Percentiles rank a stretch among this genome's conserved stretches.
These are phyloP conservation scores for Russula abietina DNA, from an alignment of 768 basidiomycete genomes.

Conservation along the genomic window DNA sequence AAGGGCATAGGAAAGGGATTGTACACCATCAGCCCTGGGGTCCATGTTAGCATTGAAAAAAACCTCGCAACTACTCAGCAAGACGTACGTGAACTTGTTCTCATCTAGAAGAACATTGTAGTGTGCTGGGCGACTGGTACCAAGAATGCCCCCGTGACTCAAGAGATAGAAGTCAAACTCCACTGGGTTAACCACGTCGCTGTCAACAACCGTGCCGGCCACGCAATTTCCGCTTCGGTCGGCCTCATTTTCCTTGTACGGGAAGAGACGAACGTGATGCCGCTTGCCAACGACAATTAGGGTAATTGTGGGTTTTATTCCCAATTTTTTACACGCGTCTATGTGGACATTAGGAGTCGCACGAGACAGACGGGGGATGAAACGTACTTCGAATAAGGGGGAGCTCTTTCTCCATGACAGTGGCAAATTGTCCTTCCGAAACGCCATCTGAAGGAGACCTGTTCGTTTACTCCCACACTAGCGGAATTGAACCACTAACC, in stretches of 20 bases:
- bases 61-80: not conserved
- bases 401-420: conserved; percentile 52
- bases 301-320: conserved; percentile 62
- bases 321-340: conserved; percentile 59
- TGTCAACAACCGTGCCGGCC: conserved; percentile 75
- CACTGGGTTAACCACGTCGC: conserved; percentile 59
- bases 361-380: not conserved
- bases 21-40: conserved; percentile 57
- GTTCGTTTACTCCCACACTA: not conserved
- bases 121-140: conserved; percentile 65
- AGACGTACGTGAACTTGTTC: conserved; percentile 54
- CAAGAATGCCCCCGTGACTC: conserved; percentile 70
- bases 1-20: conserved; percentile 64
- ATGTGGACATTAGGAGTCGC: not conserved
- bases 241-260: conserved; percentile 37
- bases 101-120: conserved; percentile 49
- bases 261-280: conserved; percentile 64
- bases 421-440: conserved; percentile 49
- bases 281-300: conserved; percentile 77
- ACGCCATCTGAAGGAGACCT: conserved; percentile 39
- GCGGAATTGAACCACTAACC: conserved; percentile 35
- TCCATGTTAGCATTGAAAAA: conserved; percentile 11
- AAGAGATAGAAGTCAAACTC: conserved; percentile 77
- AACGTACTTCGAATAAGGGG: conserved; percentile 49
- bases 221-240: conserved; percentile 69